Conservation (phyloP, 345 rosid genomes). For the Draba incana region DNA sequence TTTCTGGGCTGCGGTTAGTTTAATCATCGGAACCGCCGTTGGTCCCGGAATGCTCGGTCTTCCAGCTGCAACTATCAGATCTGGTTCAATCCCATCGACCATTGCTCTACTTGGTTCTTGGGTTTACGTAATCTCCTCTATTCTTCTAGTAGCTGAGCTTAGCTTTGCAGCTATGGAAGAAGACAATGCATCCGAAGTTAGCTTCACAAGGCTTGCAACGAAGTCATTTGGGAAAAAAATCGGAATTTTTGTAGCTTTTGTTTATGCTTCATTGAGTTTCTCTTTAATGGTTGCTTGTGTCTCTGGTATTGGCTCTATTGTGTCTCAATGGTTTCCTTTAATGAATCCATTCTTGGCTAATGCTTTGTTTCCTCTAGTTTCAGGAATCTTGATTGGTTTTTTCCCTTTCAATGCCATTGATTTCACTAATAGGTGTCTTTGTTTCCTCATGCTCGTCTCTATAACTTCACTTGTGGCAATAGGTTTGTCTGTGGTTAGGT, state of each 20-base stretch:
- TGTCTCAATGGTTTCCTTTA: constrained; percentile 76
- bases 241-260: constrained; percentile 74
- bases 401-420: constrained; percentile 77
- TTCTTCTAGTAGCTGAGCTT: constrained; percentile 86
- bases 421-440: constrained; percentile 60
- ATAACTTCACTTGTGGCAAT: constrained; percentile 66
- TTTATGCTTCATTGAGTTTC: constrained; percentile 83
- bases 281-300: constrained; percentile 86
- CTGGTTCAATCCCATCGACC: constrained; percentile 77
- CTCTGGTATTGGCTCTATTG: constrained; percentile 83
- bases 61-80: constrained; percentile 79
- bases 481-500: constrained; percentile 79
- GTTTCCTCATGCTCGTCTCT: constrained; percentile 74
- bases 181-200: constrained; percentile 78
- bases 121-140: constrained; percentile 84
- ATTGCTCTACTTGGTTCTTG: constrained; percentile 67
- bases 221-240: constrained; percentile 70
- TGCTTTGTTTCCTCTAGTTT: constrained; percentile 63
- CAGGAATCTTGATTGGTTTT: constrained; percentile 55
- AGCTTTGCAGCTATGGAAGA: constrained; percentile 87
- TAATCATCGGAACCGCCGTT: constrained; percentile 89
- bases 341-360: constrained; percentile 64
- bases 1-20: constrained; percentile 94
- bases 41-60: constrained; percentile 94
- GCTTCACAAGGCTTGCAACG: constrained; percentile 82